A percentile compares a stretch with the other conserved stretches of the same genome.
These are phyloP conservation scores for Russula emetica DNA, from an alignment of 768 basidiomycete species.

Conservation along the genomic window DNA sequence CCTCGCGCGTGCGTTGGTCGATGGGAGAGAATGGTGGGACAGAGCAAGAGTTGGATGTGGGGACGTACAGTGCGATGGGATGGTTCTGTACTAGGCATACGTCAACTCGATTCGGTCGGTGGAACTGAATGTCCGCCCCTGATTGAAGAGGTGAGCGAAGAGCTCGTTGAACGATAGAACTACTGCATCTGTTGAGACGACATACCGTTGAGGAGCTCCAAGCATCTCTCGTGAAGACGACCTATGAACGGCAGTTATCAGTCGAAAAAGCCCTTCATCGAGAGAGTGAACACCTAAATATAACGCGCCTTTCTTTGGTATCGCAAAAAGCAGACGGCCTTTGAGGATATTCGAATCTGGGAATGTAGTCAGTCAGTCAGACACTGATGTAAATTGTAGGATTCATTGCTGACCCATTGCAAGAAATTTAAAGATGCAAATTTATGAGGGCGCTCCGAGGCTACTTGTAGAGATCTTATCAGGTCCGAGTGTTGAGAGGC, in stretches of 20 bases:
- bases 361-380: background rate
- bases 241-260: slow-evolving; percentile 43
- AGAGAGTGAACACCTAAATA: background rate
- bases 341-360: slow-evolving; percentile 74
- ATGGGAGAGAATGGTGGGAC: background rate
- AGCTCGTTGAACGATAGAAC: background rate
- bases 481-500: background rate
- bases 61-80: slow-evolving; percentile 80
- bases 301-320: slow-evolving; percentile 88
- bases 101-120: slow-evolving; percentile 80
- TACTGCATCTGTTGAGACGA: background rate
- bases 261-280: background rate
- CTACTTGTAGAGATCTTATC: background rate
- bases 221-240: slow-evolving; percentile 84
- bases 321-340: slow-evolving; percentile 86
- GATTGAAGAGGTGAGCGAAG: background rate
- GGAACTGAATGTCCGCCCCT: slow-evolving; percentile 97
- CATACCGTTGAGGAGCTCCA: slow-evolving; percentile 76
- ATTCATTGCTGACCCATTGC: slow-evolving; percentile 11
- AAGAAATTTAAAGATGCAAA: background rate
- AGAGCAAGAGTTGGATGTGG: background rate
- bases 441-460: background rate
- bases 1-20: background rate
- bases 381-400: too few species aligned
- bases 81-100: slow-evolving; percentile 93